These are phyloP conservation scores for Aquilaria malaccensis DNA, from an alignment of 345 rosid species.

Conservation along the genomic window DNA sequence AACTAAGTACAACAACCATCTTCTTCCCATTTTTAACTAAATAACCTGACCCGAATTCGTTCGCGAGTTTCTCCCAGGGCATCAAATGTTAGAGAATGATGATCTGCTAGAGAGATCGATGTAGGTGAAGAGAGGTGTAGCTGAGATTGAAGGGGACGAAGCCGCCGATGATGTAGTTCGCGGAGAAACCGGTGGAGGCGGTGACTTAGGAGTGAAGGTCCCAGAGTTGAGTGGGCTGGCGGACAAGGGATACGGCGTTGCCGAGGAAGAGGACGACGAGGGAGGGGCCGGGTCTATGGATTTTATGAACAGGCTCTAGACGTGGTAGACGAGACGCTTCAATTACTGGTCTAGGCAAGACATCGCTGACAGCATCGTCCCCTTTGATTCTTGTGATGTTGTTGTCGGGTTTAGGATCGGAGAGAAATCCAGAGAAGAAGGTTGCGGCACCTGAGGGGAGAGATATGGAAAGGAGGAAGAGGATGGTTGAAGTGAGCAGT, in stretches of 20 bases:
- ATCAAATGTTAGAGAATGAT: slow-evolving; percentile 54
- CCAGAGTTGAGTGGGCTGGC: slow-evolving; percentile 73
- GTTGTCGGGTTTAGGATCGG: too few species aligned
- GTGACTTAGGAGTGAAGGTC: slow-evolving; percentile 37
- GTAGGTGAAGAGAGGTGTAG: slow-evolving; percentile 68
- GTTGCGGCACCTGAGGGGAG: too few species aligned
- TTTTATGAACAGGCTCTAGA: too few species aligned
- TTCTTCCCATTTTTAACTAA: background rate
- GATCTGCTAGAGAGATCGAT: slow-evolving; percentile 43
- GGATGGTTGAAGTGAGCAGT: too few species aligned
- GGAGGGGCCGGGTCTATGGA: slow-evolving; percentile 39
- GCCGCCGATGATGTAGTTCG: slow-evolving; percentile 57
- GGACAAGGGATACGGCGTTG: slow-evolving; percentile 41
- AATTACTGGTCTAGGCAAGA: too few species aligned
- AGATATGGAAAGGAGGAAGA: too few species aligned
- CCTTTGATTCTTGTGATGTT: too few species aligned
- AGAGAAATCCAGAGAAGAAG: too few species aligned
- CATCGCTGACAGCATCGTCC: too few species aligned
- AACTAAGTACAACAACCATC: too few species aligned
- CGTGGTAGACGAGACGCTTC: too few species aligned
- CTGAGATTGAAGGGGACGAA: slow-evolving; percentile 57
- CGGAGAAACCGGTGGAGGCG: slow-evolving; percentile 40
- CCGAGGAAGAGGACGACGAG: slow-evolving; percentile 62
- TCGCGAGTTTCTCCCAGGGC: slow-evolving; percentile 33
- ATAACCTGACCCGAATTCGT: background rate